Conservation (phyloP, 495 filamentous ascomycete species). For the Penicillium silybi region DNA sequence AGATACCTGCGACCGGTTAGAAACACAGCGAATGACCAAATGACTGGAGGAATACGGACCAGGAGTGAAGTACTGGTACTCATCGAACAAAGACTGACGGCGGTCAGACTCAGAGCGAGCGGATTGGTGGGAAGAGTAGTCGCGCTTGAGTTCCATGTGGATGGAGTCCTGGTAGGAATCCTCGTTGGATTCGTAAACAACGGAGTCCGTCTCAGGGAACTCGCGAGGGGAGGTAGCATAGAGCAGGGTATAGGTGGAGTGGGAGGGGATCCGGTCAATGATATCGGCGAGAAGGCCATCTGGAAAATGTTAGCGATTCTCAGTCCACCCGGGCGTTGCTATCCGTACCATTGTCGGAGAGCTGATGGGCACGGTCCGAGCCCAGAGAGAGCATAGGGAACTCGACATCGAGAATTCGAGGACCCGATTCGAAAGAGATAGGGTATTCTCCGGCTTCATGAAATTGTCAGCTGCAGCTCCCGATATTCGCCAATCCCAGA, state of each 20-base stretch:
- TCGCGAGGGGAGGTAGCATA: conserved; percentile 54
- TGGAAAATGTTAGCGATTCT: conserved; percentile 17
- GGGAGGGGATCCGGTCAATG: conserved; percentile 49
- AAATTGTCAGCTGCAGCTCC: conserved; percentile 12
- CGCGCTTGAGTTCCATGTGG: conserved; percentile 60
- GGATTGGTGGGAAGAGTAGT: conserved; percentile 35
- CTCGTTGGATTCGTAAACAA: conserved; percentile 50
- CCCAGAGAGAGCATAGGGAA: conserved; percentile 46
- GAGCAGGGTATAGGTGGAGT: conserved; percentile 58
- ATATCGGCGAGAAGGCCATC: conserved; percentile 60
- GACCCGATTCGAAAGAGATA: conserved; percentile 40
- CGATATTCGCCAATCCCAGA: background rate
- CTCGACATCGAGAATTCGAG: conserved; percentile 48
- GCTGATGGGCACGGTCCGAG: conserved; percentile 35
- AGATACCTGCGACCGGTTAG: conserved; percentile 57
- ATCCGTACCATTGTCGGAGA: conserved; percentile 47
- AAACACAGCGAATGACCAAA: background rate
- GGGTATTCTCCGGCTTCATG: conserved; percentile 42
- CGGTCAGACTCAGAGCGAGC: conserved; percentile 9
- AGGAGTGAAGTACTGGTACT: conserved; percentile 87
- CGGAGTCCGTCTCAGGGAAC: conserved; percentile 34
- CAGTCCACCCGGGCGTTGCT: background rate
- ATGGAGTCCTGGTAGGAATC: conserved; percentile 44
- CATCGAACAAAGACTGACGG: conserved; percentile 70
- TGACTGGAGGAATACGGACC: conserved; percentile 31